Base-by-base conservation (phyloP, 768 basidiomycete species). In the Gloeostereum incarnatum region DNA sequence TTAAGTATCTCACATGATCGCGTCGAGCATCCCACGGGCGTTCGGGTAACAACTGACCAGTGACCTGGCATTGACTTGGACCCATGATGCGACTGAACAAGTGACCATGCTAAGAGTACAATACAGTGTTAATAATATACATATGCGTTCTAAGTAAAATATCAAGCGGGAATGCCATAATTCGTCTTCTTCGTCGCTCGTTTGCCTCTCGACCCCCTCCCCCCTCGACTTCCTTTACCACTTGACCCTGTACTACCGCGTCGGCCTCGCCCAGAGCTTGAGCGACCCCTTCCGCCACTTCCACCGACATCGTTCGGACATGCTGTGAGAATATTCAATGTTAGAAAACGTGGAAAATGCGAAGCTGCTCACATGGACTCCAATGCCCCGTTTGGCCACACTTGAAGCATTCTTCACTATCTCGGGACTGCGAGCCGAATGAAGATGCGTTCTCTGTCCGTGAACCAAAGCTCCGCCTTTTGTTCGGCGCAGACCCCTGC, bases 341-440 rank as follows among this genome's bases (percentile, higher is more conserved):
- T 23, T 10, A 30, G 7, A 22, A 31, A 31, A 33, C 27, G 25
- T 34, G 18, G 40, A 16, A 24, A 31, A 27, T 20, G 16, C 24
- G 32, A 32, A 16, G 14, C 10, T 19, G 54, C 66, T 39, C 41
- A 78, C 76, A 62, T 37, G 58, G 72, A 16, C 78, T 71, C 81
- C 81, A 86, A 53, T 86, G 83, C 1, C 84, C 83, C 19, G 61
- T 52, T 59, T 78, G 62, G 33, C 73, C 61, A 48, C 81, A 81
- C 73, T 81, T 36, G 10, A 42, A 14, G 20, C 8, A 27, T 14
- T 34, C 19, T 11, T 20, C 33, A 14, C n/a, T n/a, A n/a, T n/a
- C n/a, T n/a, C n/a, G n/a, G n/a, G 29, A 30, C 21, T 34, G 14
- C 11, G 19, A 19, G 20, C 24, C 11, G n/a, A 7, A 11, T 18